These are phyloP conservation scores for Glomus cerebriforme DNA, from an alignment of 192 early-diverging fungal species.

Conservation along the genomic window DNA sequence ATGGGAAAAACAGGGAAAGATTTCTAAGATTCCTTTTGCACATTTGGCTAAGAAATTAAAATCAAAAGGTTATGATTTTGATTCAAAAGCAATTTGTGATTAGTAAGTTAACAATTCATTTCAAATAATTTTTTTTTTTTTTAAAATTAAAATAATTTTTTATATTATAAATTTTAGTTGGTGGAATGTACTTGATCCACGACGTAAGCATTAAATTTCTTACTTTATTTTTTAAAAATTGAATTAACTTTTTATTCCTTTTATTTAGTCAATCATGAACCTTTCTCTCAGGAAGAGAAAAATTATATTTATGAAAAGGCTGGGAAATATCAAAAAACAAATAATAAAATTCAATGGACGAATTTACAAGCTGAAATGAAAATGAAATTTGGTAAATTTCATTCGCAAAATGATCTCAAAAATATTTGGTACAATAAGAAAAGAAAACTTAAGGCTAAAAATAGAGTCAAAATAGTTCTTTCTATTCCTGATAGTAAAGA, in stretches of 20 bases:
- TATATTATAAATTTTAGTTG: neutral
- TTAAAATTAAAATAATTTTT: neutral
- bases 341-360: neutral
- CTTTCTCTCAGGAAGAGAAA: neutral
- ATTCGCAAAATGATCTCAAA: neutral
- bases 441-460: neutral
- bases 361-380: neutral
- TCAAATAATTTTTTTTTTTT: neutral
- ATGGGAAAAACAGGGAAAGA: no score
- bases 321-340: neutral
- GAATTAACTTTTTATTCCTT: no score
- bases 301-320: neutral
- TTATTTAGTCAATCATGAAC: neutral
- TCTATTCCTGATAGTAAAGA: no score
- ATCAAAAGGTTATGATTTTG: no score
- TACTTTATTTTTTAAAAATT: neutral
- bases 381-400: neutral
- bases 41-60: no score
- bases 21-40: no score
- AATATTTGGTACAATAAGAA: neutral
- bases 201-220: neutral
- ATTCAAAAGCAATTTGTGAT: no score
- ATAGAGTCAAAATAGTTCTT: no score
- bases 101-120: no score
- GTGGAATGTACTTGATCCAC: neutral